A percentile compares a stretch with the other conserved stretches of the same genome.
Conservation (phyloP, 2,329 filamentous ascomycete genomes). For the Alternaria sp. region DNA sequence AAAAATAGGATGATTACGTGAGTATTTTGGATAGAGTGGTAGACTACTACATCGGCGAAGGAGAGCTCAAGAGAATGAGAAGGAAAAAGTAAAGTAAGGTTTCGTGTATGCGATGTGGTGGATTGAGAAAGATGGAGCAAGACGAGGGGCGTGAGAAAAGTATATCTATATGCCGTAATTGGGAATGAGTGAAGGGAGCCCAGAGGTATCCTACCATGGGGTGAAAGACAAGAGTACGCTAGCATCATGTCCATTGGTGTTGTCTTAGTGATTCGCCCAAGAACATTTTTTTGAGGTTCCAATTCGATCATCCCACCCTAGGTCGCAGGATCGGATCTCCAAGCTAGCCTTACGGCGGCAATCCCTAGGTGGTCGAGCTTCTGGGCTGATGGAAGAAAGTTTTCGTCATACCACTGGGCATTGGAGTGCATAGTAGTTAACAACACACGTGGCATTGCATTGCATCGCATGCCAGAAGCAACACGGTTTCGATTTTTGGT, state of each 20-base stretch:
- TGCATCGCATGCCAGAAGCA: not conserved
- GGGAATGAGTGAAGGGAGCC: not conserved
- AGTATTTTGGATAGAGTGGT: not conserved
- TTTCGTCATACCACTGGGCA: not conserved
- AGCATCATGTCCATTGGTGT: not conserved
- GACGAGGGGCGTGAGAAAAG: not conserved
- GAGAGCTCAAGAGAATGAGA: not conserved
- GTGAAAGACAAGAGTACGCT: not conserved
- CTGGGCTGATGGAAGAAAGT: not conserved
- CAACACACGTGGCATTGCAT: not conserved
- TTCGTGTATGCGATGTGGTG: not conserved
- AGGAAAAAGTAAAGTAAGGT: not conserved
- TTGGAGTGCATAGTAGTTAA: not conserved
- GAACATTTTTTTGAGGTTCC: not conserved
- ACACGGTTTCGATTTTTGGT: not conserved
- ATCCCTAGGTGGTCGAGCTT: not conserved
- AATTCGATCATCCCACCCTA: not conserved
- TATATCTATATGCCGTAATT: not conserved
- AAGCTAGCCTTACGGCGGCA: not conserved
- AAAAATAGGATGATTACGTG: not conserved
- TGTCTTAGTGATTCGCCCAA: not conserved
- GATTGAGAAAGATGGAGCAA: not conserved
- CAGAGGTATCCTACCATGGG: not conserved
- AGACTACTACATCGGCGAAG: not conserved
- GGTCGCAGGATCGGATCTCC: not conserved